Percentiles rank a stretch among this genome's conserved stretches.
These are phyloP conservation scores for Amphibolis antarctica DNA, from an alignment of 106 monocot genomes.

Conservation along the genomic window DNA sequence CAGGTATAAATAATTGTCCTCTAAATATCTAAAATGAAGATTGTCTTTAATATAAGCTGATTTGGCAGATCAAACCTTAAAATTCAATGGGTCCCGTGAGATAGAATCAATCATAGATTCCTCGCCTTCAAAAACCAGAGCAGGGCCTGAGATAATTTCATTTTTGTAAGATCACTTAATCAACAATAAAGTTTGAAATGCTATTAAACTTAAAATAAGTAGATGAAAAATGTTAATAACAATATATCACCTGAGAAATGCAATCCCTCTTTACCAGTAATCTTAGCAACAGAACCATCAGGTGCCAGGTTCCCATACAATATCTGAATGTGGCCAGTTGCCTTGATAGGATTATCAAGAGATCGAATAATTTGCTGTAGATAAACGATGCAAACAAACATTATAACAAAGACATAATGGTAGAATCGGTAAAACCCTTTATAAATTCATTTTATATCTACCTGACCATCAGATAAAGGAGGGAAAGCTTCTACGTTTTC, in stretches of 20 bases:
- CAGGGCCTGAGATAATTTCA: slow-evolving; percentile 46
- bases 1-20: no score
- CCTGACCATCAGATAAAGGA: slow-evolving; percentile 78
- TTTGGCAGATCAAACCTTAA: slow-evolving; percentile 40
- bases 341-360: slow-evolving; percentile 72
- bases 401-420: not conserved
- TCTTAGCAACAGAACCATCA: slow-evolving; percentile 96
- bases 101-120: slow-evolving; percentile 86
- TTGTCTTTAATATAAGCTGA: not conserved
- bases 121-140: slow-evolving; percentile 94
- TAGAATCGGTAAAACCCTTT: not conserved
- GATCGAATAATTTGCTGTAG: slow-evolving; percentile 84
- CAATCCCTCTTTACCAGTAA: slow-evolving; percentile 97
- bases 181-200: no score
- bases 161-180: no score
- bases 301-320: slow-evolving; percentile 94
- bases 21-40: no score
- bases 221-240: not conserved
- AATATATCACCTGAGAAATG: slow-evolving; percentile 65
- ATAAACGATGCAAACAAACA: not conserved
- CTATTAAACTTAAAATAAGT: not conserved
- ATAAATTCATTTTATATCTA: slow-evolving; percentile 8
- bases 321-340: slow-evolving; percentile 93
- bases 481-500: slow-evolving; percentile 82
- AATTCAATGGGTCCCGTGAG: slow-evolving; percentile 70